A percentile compares a stretch with the other conserved stretches of the same genome.
These are phyloP conservation scores for Penicillium waksmanii DNA, from an alignment of 495 filamentous ascomycete genomes.

Conservation along the genomic window DNA sequence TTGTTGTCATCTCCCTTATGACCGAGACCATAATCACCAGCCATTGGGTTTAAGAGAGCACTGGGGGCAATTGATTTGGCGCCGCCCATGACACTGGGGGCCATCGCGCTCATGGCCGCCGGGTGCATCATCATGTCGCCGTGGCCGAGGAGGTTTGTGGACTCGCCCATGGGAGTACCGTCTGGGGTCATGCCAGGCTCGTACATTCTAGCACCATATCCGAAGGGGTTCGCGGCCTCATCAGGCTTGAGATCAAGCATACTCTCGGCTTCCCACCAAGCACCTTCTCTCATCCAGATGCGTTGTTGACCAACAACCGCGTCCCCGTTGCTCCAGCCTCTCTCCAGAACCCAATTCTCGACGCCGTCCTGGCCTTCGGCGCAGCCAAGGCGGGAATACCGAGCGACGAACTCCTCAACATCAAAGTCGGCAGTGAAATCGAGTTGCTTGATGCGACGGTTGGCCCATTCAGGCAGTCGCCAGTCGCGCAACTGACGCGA, in stretches of 20 bases:
- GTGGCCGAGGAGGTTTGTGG: conserved; percentile 64
- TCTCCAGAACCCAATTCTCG: conserved; percentile 92
- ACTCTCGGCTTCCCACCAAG: conserved; percentile 97
- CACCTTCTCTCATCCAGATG: conserved; percentile 90
- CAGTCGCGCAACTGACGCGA: conserved; percentile 91
- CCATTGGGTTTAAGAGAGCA: conserved; percentile 58
- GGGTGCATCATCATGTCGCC: conserved; percentile 71
- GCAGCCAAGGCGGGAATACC: conserved; percentile 85
- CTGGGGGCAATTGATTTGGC: conserved; percentile 78
- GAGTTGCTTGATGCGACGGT: conserved; percentile 86
- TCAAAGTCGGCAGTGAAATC: conserved; percentile 98
- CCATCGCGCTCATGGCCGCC: conserved; percentile 64
- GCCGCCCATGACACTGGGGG: conserved; percentile 55
- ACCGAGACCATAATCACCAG: conserved; percentile 83
- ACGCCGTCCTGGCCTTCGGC: conserved; percentile 90
- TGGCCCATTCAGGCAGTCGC: conserved; percentile 95
- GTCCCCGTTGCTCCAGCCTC: conserved; percentile 98
- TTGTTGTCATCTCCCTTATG: conserved; percentile 80
- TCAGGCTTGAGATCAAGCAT: conserved; percentile 90
- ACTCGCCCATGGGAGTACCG: conserved; percentile 55
- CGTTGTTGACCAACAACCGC: conserved; percentile 87
- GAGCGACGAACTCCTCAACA: conserved; percentile 81
- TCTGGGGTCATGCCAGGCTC: conserved; percentile 36
- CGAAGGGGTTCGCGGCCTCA: conserved; percentile 38
- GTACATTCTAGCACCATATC: conserved; percentile 38